Evolutionary conservation across 148 eudicot genomes (phyloP), one percentile per base, ranked within the genome.

Genomic region (Rheum nobile): DNA sequence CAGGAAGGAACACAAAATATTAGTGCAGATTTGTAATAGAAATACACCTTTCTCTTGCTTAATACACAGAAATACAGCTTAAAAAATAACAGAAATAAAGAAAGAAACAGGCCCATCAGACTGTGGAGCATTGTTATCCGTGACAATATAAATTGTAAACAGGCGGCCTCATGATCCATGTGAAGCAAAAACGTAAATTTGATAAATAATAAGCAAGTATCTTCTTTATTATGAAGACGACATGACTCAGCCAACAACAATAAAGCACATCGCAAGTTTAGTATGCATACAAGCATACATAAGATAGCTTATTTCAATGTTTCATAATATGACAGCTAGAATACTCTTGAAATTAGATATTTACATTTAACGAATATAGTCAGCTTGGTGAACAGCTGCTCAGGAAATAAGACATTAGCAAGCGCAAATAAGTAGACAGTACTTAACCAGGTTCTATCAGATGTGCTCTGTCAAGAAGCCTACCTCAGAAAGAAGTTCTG

Each of bases 401-500:
- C 67, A 29, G 2, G 8, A 14, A 10, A 29, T 61, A 59, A 59
- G 67, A 14, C 16, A 28, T 4, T 61, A 61, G 37, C 37, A 61
- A 61, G 35, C 11, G 29, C 9, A 34, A 2, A 61, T 61, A 17
- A 65, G 41, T 34, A 2, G 41, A 28, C 19, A 59, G 35, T 26
- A 59, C 16, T 59, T 8, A 24, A 54, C 26, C 29, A 54, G 67
- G 6, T 7, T 26, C 24, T 59, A 59, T 59, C 29, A 54, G 26
- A 26, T 28, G 14, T 65, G 41, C 10, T 31, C 41, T 32, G 39
- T 19, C 34, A 75, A 24, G 68, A 21, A 73, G 67, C 39, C 37
- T 83, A 95, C 99, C 88, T 91, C 99, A 48, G 99, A 87, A 61
- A 95, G 84, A 82, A 95, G 99, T 82, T 95, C 99, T 6, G 96